Conservation (phyloP, 371 early-diverging fungal species). For the Mortierella sp. region DNA sequence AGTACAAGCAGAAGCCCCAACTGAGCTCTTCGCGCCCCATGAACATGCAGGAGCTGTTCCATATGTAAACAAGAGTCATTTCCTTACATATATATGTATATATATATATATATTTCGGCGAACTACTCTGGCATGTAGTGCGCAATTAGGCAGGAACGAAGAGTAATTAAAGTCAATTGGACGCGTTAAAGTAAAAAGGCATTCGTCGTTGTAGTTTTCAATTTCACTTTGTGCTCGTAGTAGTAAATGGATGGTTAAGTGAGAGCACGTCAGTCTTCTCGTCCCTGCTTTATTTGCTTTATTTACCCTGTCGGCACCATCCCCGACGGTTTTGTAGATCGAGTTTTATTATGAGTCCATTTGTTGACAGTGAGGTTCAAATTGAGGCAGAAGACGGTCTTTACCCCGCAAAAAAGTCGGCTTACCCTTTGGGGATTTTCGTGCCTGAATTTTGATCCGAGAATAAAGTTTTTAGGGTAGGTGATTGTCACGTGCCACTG, state of each 20-base stretch:
- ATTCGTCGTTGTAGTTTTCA: not conserved
- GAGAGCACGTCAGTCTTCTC: not conserved
- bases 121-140: no score
- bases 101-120: no score
- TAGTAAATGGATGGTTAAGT: no score
- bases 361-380: no score
- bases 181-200: constrained; percentile 4
- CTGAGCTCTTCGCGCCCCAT: constrained; percentile 72
- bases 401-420: constrained; percentile 3
- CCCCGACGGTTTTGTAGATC: constrained; percentile 8
- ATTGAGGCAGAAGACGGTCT: no score
- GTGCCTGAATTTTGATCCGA: constrained; percentile 9
- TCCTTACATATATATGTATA: no score
- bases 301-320: constrained; percentile 4
- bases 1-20: constrained; percentile 81
- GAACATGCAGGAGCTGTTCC: constrained; percentile 65
- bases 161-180: no score
- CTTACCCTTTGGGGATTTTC: not conserved
- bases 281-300: not conserved
- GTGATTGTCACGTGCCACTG: not conserved
- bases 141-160: no score
- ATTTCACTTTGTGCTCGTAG: not conserved
- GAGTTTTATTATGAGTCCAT: not conserved
- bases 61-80: constrained; percentile 38
- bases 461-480: not conserved